Conservation (phyloP, 495 filamentous ascomycete genomes). For the Aspergillus bertholletiae region DNA sequence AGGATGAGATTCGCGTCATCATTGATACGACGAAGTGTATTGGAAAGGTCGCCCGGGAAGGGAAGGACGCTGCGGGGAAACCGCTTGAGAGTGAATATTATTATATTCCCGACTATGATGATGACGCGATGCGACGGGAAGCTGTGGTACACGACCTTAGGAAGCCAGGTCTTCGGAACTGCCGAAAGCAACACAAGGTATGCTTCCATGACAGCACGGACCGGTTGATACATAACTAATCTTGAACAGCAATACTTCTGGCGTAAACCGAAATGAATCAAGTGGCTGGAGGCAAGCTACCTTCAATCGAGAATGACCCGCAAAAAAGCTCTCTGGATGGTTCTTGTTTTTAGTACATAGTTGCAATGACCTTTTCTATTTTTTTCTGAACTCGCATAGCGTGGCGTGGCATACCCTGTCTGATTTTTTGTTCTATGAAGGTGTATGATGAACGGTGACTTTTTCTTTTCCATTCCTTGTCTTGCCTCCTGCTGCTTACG, state of each 20-base stretch:
- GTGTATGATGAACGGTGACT: slow-evolving; percentile 33
- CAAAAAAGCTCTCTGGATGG: slow-evolving; percentile 8
- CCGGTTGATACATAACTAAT: slow-evolving; percentile 12
- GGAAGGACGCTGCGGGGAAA: slow-evolving; percentile 96
- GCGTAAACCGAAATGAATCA: slow-evolving; percentile 67
- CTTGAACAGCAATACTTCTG: slow-evolving; percentile 83
- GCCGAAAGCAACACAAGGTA: slow-evolving; percentile 96
- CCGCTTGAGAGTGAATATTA: slow-evolving; percentile 94
- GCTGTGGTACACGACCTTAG: slow-evolving; percentile 82
- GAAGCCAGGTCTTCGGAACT: slow-evolving; percentile 82
- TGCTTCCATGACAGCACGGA: slow-evolving; percentile 17
- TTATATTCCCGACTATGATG: slow-evolving; percentile 89
- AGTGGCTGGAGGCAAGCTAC: not conserved
- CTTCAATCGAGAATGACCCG: not conserved
- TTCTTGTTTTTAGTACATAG: slow-evolving; percentile 41
- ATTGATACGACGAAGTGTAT: slow-evolving; percentile 72
- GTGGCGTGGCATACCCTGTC: slow-evolving; percentile 51
- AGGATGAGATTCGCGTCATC: slow-evolving; percentile 61
- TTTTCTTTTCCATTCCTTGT: slow-evolving; percentile 6
- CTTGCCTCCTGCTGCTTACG: not conserved
- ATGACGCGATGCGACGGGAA: slow-evolving; percentile 70
- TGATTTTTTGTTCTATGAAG: slow-evolving; percentile 27
- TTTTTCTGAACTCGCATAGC: slow-evolving; percentile 40
- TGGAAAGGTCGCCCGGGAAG: slow-evolving; percentile 82
- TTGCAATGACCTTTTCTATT: slow-evolving; percentile 26